Percentiles rank a stretch among this genome's conserved stretches.
Evolutionary conservation across 768 basidiomycete species (phyloP).

Genomic region (Russula lepida): DNA sequence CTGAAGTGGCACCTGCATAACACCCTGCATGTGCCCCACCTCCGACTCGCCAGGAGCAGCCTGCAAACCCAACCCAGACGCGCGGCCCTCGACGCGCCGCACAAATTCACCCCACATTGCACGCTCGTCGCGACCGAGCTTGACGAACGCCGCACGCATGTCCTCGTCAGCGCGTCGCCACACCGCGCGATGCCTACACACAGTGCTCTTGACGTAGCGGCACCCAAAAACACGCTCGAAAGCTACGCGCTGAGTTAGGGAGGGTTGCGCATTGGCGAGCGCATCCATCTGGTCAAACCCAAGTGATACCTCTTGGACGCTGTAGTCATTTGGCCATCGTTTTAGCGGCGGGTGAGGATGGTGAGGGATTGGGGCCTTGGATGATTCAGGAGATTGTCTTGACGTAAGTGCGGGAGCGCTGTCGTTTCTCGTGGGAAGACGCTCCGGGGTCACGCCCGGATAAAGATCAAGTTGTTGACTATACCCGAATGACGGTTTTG

Average conservation of each 20-base stretch:
- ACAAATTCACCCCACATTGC: slow-evolving; percentile 68
- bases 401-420: slow-evolving; percentile 22
- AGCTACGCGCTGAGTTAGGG: slow-evolving; percentile 53
- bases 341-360: slow-evolving; percentile 58
- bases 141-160: slow-evolving; percentile 44
- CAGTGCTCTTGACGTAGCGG: slow-evolving; percentile 65
- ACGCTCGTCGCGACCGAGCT: slow-evolving; percentile 45
- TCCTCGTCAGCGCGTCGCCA: slow-evolving; percentile 49
- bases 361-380: slow-evolving; percentile 30
- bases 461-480: slow-evolving; percentile 7
- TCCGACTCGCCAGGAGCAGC: slow-evolving; percentile 14
- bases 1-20: slow-evolving; percentile 14
- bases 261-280: slow-evolving; percentile 30
- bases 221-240: slow-evolving; percentile 66
- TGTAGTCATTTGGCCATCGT: slow-evolving; percentile 72
- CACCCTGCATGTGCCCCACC: slow-evolving; percentile 15
- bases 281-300: slow-evolving; percentile 48
- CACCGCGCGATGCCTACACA: slow-evolving; percentile 61
- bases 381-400: slow-evolving; percentile 14
- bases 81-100: slow-evolving; percentile 47
- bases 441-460: slow-evolving; percentile 1
- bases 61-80: slow-evolving; percentile 14
- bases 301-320: slow-evolving; percentile 52
- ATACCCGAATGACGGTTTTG: slow-evolving; percentile 11
- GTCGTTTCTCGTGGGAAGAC: slow-evolving; percentile 15